phyloP scores from a whole-genome alignment of 192 early-diverging fungal genomes.

The Powellomyces hirtus region DNA sequence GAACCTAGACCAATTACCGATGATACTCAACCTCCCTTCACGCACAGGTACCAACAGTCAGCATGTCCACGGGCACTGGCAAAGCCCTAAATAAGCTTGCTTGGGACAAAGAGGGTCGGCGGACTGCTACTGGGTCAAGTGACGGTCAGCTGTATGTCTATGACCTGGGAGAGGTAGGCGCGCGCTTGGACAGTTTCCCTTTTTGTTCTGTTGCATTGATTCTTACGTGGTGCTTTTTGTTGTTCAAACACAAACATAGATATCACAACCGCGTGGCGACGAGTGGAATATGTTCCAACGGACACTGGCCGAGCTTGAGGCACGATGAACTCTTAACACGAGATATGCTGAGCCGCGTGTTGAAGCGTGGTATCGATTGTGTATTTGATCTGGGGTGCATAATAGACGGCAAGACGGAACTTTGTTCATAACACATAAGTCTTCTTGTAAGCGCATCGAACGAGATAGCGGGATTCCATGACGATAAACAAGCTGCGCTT shows the following conservation, averaged over 20 bases:
- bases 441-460: no score
- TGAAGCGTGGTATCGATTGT: no score
- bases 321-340: neutral
- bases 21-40: neutral
- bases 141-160: constrained; percentile 86
- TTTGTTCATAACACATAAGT: no score
- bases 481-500: no score
- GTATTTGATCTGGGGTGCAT: no score
- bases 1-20: neutral
- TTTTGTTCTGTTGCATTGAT: neutral
- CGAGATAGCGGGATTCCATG: no score
- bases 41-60: constrained; percentile 68
- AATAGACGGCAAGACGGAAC: no score
- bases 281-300: constrained; percentile 31
- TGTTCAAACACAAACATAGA: neutral
- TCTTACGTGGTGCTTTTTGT: neutral
- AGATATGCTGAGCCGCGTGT: no score
- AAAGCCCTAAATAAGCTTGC: constrained; percentile 89
- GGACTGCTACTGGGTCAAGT: constrained; percentile 74
- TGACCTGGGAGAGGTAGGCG: constrained; percentile 84
- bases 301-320: constrained; percentile 27
- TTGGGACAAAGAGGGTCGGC: constrained; percentile 89
- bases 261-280: constrained; percentile 16
- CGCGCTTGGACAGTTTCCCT: neutral
- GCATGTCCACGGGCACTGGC: constrained; percentile 54